Evolutionary conservation across 768 basidiomycete genomes (phyloP).

Genomic region (Hypholoma fasciculare): DNA sequence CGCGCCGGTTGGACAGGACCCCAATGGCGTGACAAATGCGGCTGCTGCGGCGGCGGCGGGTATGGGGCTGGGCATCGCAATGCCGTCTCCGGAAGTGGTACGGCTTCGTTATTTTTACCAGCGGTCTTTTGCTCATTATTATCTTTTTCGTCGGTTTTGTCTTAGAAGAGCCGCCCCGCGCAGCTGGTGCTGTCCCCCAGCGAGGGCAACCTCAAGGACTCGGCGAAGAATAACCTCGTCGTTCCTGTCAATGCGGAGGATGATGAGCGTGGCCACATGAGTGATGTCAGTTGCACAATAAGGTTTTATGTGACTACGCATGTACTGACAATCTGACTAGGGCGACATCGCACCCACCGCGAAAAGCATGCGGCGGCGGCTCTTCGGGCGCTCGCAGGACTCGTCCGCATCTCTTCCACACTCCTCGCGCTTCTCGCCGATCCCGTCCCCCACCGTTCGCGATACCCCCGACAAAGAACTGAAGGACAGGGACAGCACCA

Average conservation of each 20-base stretch:
- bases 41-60: constrained; percentile 10
- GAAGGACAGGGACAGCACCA: constrained; percentile 14
- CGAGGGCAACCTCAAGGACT: constrained; percentile 51
- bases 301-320: constrained; percentile 1
- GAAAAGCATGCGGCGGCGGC: constrained; percentile 45
- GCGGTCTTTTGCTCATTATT: not conserved
- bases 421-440: constrained; percentile 14
- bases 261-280: constrained; percentile 54
- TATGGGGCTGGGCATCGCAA: constrained; percentile 24
- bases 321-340: constrained; percentile 28
- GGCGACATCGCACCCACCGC: constrained; percentile 44
- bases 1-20: not conserved
- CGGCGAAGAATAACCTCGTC: constrained; percentile 35
- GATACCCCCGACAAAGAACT: constrained; percentile 30
- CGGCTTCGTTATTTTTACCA: not conserved
- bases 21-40: not conserved
- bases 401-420: constrained; percentile 24
- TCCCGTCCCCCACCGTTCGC: constrained; percentile 27
- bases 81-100: constrained; percentile 11
- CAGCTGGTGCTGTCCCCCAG: constrained; percentile 54
- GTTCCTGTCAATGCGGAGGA: constrained; percentile 40
- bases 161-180: constrained; percentile 45
- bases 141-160: not conserved
- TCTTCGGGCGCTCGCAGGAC: constrained; percentile 67
- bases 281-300: constrained; percentile 55